These are phyloP conservation scores for Russula sp. DNA, from an alignment of 768 basidiomycete genomes.

Conservation along the genomic window DNA sequence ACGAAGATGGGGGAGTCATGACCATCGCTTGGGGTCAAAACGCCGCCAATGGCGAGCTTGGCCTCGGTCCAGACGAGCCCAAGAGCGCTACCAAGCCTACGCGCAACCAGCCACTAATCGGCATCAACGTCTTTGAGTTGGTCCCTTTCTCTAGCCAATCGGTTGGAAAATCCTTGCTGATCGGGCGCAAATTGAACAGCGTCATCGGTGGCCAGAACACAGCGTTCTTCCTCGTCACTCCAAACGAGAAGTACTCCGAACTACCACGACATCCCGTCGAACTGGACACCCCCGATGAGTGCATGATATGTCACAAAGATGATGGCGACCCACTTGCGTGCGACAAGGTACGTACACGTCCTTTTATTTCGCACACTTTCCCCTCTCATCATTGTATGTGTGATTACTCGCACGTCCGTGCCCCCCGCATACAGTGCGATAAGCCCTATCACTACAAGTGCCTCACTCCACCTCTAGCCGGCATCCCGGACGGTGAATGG, in stretches of 20 bases:
- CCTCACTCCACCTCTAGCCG: slow-evolving; percentile 69
- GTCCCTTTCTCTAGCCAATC: slow-evolving; percentile 30
- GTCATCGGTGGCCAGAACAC: slow-evolving; percentile 86
- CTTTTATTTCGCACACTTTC: not conserved
- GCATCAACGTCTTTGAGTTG: slow-evolving; percentile 76
- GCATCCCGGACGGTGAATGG: slow-evolving; percentile 88
- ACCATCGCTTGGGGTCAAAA: slow-evolving; percentile 85
- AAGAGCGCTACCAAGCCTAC: slow-evolving; percentile 87
- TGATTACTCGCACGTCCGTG: slow-evolving; percentile 7
- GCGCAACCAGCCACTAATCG: slow-evolving; percentile 63
- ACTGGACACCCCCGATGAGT: slow-evolving; percentile 61
- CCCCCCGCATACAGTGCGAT: slow-evolving; percentile 64
- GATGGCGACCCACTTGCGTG: slow-evolving; percentile 80
- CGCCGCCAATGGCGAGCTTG: slow-evolving; percentile 85
- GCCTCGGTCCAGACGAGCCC: slow-evolving; percentile 72
- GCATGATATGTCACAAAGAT: slow-evolving; percentile 69
- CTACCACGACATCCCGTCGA: slow-evolving; percentile 78
- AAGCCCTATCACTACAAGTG: slow-evolving; percentile 83
- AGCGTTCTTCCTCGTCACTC: slow-evolving; percentile 75
- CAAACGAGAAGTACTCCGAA: slow-evolving; percentile 70
- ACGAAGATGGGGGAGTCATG: slow-evolving; percentile 65
- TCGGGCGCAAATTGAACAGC: slow-evolving; percentile 41
- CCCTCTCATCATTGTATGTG: slow-evolving; percentile 17
- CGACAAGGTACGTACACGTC: slow-evolving; percentile 62
- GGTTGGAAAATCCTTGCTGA: not conserved